Evolutionary conservation across 495 filamentous ascomycete genomes (phyloP).

Genomic region (Neurospora sp.): DNA sequence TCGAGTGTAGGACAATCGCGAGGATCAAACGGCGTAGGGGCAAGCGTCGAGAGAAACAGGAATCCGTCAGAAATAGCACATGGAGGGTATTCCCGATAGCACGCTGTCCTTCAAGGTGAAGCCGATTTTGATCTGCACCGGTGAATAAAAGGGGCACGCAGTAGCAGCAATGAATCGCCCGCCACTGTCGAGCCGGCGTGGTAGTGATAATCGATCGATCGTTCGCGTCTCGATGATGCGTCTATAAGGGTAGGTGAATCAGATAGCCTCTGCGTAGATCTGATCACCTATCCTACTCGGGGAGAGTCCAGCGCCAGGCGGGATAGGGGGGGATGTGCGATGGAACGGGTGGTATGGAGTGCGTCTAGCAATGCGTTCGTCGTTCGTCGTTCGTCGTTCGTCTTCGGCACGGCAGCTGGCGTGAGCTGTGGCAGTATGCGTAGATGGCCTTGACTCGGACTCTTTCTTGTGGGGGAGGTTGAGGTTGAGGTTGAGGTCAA

Average conservation of each 20-base stretch:
- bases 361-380: neutral
- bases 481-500: neutral
- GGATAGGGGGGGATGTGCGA: neutral
- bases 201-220: neutral
- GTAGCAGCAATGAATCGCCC: neutral
- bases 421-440: neutral
- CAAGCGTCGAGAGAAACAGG: neutral
- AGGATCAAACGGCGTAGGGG: neutral
- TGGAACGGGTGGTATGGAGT: neutral
- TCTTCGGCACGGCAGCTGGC: neutral
- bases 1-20: neutral
- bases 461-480: neutral
- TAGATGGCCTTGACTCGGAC: neutral
- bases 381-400: neutral
- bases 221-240: neutral
- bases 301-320: neutral
- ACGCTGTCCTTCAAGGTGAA: neutral
- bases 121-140: neutral
- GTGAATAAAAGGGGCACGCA: neutral
- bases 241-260: neutral
- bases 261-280: neutral
- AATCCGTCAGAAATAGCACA: slow-evolving; percentile 1
- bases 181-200: neutral
- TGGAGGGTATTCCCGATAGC: neutral
- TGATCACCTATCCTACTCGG: neutral